phyloP scores from a whole-genome alignment of 371 early-diverging fungal species.

The Mucor racemosus region DNA sequence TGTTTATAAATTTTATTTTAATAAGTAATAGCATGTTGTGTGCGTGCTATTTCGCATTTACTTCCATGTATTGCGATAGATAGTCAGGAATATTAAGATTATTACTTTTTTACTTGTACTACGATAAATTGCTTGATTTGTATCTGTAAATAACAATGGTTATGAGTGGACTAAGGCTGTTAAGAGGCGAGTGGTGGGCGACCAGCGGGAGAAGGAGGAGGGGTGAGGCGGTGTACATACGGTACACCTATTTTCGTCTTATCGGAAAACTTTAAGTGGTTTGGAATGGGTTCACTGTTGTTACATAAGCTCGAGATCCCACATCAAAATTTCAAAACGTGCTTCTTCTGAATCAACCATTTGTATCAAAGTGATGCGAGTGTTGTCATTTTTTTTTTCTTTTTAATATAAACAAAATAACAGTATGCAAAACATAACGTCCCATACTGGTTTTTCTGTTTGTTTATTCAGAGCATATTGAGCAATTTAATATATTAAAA shows the following conservation, averaged over 20 bases:
- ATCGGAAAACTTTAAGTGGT: neutral
- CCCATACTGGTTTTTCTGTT: too few relatives aligned
- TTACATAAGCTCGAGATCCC: neutral
- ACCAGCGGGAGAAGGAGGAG: neutral
- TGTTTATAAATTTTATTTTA: neutral
- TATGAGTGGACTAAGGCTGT: neutral
- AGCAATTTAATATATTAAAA: too few relatives aligned
- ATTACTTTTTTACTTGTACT: neutral
- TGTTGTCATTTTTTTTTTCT: neutral
- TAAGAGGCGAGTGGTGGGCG: neutral
- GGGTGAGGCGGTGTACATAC: too few relatives aligned
- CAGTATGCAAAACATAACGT: too few relatives aligned
- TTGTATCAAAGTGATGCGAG: neutral
- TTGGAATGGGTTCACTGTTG: neutral
- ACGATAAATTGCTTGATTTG: neutral
- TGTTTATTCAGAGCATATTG: too few relatives aligned
- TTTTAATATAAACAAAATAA: neutral
- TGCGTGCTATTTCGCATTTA: neutral
- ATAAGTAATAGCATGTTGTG: neutral
- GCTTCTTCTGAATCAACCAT: neutral
- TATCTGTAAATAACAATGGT: neutral
- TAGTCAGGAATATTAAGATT: neutral
- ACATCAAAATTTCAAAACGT: neutral
- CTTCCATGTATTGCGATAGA: conserved; percentile 2
- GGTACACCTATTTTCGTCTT: neutral